Evolutionary conservation across 208 protist species (phyloP).

Genomic region (Histomonas meleagridis): DNA sequence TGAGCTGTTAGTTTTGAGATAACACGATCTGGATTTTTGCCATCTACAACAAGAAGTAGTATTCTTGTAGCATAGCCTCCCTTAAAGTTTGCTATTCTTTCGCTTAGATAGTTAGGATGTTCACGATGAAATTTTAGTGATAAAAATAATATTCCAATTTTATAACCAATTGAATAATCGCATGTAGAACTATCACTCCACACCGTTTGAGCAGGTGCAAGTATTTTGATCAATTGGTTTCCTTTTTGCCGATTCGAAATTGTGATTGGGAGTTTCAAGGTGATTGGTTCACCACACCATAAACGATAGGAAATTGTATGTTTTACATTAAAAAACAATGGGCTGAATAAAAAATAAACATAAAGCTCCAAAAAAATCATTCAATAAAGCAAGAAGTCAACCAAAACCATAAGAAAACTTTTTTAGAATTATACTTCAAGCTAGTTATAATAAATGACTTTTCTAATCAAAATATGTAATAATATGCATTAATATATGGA

Average conservation of each 20-base stretch:
- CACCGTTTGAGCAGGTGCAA: background rate
- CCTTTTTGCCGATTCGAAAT: conserved; percentile 24
- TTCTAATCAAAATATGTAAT: too few species aligned
- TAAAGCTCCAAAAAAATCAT: too few species aligned
- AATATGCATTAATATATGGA: too few species aligned
- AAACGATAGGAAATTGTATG: too few species aligned
- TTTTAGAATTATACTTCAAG: too few species aligned
- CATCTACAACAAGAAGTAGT: background rate
- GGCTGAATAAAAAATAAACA: too few species aligned
- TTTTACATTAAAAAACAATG: too few species aligned
- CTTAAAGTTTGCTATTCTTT: background rate
- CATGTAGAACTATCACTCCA: background rate
- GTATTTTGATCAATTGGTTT: background rate
- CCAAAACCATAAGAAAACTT: too few species aligned
- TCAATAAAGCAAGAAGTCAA: too few species aligned
- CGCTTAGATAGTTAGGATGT: conserved; percentile 14
- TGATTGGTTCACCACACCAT: too few species aligned
- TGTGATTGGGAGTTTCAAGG: background rate
- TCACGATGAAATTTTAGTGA: conserved; percentile 21
- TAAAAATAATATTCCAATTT: background rate
- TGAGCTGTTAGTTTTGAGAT: background rate
- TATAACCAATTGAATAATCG: background rate
- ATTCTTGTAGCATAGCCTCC: background rate
- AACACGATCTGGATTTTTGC: background rate
- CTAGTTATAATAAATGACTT: too few species aligned